phyloP scores from a whole-genome alignment of 1,284 basidiomycete species.

The Cystobasidium pallidum region DNA sequence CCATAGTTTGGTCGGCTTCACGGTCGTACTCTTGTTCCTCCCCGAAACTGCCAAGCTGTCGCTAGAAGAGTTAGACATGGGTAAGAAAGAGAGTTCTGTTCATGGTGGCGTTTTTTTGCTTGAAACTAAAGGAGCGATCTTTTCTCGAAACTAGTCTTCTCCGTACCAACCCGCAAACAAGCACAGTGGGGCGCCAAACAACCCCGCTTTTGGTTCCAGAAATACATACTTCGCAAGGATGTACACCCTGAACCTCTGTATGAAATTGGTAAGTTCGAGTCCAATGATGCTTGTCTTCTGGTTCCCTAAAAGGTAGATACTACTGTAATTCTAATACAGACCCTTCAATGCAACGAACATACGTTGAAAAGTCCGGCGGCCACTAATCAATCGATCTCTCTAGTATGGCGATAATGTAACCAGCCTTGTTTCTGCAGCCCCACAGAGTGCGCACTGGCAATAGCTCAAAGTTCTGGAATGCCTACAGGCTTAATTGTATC shows the following conservation, averaged over 20 bases:
- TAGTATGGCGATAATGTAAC: no score
- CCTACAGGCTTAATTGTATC: no score
- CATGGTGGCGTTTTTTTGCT: slow-evolving; percentile 57
- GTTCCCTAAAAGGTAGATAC: not conserved
- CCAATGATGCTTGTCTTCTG: no score
- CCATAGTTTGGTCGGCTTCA: slow-evolving; percentile 60
- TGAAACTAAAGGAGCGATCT: not conserved
- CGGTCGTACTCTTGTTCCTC: slow-evolving; percentile 56
- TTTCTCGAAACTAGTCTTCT: slow-evolving; percentile 27
- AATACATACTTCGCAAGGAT: slow-evolving; percentile 39
- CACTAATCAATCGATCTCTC: slow-evolving; percentile 16
- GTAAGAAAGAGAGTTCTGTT: slow-evolving; percentile 7
- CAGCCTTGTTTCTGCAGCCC: no score
- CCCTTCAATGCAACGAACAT: slow-evolving; percentile 39
- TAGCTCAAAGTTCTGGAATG: no score
- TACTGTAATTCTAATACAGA: not conserved
- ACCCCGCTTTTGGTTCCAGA: slow-evolving; percentile 31
- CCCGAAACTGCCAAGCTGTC: slow-evolving; percentile 54
- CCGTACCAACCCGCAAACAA: slow-evolving; percentile 40
- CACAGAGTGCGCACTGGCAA: no score
- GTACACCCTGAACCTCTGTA: slow-evolving; percentile 36
- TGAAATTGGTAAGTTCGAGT: slow-evolving; percentile 31
- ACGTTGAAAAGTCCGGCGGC: slow-evolving; percentile 31
- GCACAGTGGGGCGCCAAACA: slow-evolving; percentile 31
- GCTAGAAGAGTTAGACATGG: slow-evolving; percentile 69